A percentile compares a stretch with the other conserved stretches of the same genome.
Evolutionary conservation across 2,329 filamentous ascomycete genomes (phyloP).

Genomic region (Pseudohalonectria lignicola): DNA sequence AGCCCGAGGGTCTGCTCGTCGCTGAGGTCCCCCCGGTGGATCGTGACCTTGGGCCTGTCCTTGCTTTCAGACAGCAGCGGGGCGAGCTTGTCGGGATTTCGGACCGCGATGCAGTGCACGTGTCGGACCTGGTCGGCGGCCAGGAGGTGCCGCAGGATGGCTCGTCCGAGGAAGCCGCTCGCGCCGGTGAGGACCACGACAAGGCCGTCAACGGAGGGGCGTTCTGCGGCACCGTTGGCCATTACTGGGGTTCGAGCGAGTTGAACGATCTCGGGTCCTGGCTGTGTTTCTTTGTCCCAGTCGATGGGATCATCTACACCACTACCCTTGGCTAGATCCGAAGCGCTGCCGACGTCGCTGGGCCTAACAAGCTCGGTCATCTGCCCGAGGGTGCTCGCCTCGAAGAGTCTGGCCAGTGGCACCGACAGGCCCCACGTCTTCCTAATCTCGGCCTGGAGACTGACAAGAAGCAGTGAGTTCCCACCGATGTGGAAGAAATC

Average conservation of each 20-base stretch:
- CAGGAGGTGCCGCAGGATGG: slow-evolving; percentile 14
- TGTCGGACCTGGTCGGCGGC: background rate
- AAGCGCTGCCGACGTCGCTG: too few species aligned
- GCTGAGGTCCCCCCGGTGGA: background rate
- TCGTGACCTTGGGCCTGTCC: background rate
- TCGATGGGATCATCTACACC: too few species aligned
- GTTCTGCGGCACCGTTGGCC: too few species aligned
- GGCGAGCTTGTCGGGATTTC: background rate
- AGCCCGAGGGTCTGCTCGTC: background rate
- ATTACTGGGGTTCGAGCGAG: too few species aligned
- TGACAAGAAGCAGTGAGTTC: slow-evolving; percentile 17
- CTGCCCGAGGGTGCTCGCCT: slow-evolving; percentile 20
- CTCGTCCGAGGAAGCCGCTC: background rate
- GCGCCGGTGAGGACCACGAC: slow-evolving; percentile 1
- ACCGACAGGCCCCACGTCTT: slow-evolving; percentile 6
- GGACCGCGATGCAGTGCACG: slow-evolving; percentile 1
- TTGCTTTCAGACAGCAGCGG: background rate
- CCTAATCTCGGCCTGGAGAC: slow-evolving; percentile 17
- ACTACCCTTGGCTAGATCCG: too few species aligned
- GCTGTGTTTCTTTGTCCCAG: slow-evolving; percentile 14
- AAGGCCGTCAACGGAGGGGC: background rate
- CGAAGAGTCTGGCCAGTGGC: slow-evolving; percentile 17
- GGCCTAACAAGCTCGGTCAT: slow-evolving; percentile 28
- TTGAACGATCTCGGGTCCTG: too few species aligned
- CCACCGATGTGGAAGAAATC: slow-evolving; percentile 19